Evolutionary conservation across 345 rosid genomes (phyloP), one percentile per base, ranked within the genome.

Genomic region (Arabidopsis arenosa): DNA sequence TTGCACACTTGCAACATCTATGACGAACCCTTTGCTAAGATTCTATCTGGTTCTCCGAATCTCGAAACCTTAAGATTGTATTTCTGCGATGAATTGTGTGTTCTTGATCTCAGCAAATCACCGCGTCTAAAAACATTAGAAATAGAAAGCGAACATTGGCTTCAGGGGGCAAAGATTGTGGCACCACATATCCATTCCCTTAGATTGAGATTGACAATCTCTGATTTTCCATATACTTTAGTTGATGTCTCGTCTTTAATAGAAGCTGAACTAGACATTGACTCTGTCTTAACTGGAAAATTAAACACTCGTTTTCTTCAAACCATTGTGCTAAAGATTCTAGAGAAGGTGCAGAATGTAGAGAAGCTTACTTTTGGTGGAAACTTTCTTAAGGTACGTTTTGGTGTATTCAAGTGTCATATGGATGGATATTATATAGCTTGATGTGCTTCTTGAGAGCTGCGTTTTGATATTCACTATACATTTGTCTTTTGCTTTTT

Each of bases 171-270:
- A 6, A 72, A 60, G 15, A 37, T 72, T 37, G 15, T 72, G 57
- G 68, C 75, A 26, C 68, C 75, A 1, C 51, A 72, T 37, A 61
- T 72, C 49, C 59, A 39, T 49, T 23, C 68, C 61, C 26, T 23
- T 23, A 23, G 26, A 23, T 23, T 23, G 26, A 59, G 4, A 26
- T 23, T 60, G 36, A 72, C 0, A 4, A 35, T 23, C 13, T 2
- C 7, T 23, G 26, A 23, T 8, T 51, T 37, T 10, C 12, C 40
- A 49, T 51, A 52, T 62, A 10, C 4, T 39, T 48, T 72, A 14
- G 61, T 23, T 60, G 68, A 62, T 62, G 61, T 48, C 17, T 72
- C 68, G 4, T 72, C 69, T 28, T 26, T 51, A 62, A 28, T 5
- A 1, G 61, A 72, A 37, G 68, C 76, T 49, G 48, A 47, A 9